Evolutionary conservation across 192 early-diverging fungal species (phyloP), one percentile per base, ranked within the genome.

Genomic region (Gamsiella multidivaricata): DNA sequence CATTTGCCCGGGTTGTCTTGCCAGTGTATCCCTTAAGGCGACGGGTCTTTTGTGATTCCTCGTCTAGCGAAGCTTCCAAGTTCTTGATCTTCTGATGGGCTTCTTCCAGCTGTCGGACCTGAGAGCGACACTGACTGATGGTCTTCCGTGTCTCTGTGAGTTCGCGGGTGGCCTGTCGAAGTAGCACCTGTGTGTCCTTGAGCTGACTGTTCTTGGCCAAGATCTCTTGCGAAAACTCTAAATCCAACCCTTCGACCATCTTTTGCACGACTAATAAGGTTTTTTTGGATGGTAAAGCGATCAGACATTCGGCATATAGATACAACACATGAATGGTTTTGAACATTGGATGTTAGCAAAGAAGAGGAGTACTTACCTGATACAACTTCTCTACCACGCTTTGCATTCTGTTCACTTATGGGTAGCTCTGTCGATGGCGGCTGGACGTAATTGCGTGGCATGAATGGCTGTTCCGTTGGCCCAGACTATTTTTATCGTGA

Each of bases 221-320:
- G 41, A 93, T 80, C 39, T 91, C 85, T 11, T 84, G 86, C 2
- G 84, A 72, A 65, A 88, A 92, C 32, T 94, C 88, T 0, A 82
- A 80, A 61, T 94, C 93, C n/a, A 92, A 62, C 17, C 90, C 87
- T 14, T 88, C 80, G 42, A 93, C 85, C 54, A 92, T 78, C 58
- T 85, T 86, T 70, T 93, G 91, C 31, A 94, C 85, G 49, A 82
- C 86, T 85, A n/a, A n/a, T n/a, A n/a, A n/a, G n/a, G n/a, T n/a
- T 62, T 39, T 50, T 9, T 42, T n/a, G n/a, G n/a, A n/a, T n/a
- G n/a, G n/a, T n/a, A n/a, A n/a, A n/a, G n/a, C n/a, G n/a, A n/a
- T n/a, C n/a, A n/a, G n/a, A n/a, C n/a, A n/a, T n/a, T n/a, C n/a
- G n/a, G n/a, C n/a, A n/a, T n/a, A n/a, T n/a, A n/a, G n/a, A n/a